Evolutionary conservation across 768 basidiomycete genomes (phyloP), one percentile per base, ranked within the genome.

Genomic region (Cubamyces lactineus): DNA sequence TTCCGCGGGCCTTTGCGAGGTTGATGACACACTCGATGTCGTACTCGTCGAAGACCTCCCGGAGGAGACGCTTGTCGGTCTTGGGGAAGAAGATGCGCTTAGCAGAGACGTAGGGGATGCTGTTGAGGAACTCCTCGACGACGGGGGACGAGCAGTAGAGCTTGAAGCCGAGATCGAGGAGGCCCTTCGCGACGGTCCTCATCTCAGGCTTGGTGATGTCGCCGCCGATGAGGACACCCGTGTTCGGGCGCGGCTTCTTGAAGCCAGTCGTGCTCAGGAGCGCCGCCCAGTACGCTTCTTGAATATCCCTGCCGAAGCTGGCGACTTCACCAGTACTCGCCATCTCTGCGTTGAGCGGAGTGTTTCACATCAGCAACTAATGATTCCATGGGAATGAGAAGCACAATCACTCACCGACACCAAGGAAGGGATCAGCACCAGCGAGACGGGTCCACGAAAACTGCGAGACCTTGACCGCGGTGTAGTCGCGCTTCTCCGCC

Each of bases 321-420:
- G 97, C 97, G 28, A 99, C 94, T 75, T 99, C 96, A 39, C 96
- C 96, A 7, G 96, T 98, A 71, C 92, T 95, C 2, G 96, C 95
- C 96, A 98, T 98, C 80, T 97, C 95, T 92, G 72, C 56, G 57
- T 30, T 55, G n/a, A 26, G 28, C 21, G 1, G 9, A 5, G 17
- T 12, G 39, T 11, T 30, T 46, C n/a, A 57, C 2, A 64, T 39
- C 38, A 66, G 62, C 47, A 13, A 23, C 28, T 46, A 64, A 24
- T 16, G 30, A 24, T n/a, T 26, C 28, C 17, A 50, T 17, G 42
- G 3, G 28, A 48, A 41, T 9, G 55, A 28, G 61, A 7, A 39
- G 40, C 19, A 26, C 13, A 4, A 4, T 16, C 21, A 83, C 91
- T 73, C 65, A 93, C 92, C 92, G 55, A 96, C 94, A 62, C 95